A percentile compares a stretch with the other conserved stretches of the same genome.
Evolutionary conservation across 1,284 basidiomycete genomes (phyloP).

Genomic region (Agaricales sp.): DNA sequence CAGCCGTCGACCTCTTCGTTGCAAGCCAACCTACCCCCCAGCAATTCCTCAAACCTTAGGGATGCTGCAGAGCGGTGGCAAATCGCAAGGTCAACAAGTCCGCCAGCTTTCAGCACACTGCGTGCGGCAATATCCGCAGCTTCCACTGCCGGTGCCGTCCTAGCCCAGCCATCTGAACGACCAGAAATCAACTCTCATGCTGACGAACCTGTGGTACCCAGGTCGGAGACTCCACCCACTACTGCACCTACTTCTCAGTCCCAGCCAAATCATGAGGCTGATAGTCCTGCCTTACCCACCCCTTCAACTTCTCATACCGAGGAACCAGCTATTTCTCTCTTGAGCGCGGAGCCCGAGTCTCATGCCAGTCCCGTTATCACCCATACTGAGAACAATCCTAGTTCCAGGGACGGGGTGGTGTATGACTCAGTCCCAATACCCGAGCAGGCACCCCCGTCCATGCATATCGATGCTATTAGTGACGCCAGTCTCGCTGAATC

Average conservation of each 20-base stretch:
- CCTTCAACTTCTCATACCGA: background rate
- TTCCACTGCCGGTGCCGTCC: slow-evolving; percentile 31
- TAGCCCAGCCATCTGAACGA: slow-evolving; percentile 13
- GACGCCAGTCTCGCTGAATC: background rate
- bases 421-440: background rate
- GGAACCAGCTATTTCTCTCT: background rate
- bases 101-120: slow-evolving; percentile 33
- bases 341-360: too few relatives aligned
- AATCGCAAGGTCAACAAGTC: slow-evolving; percentile 17
- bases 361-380: too few relatives aligned
- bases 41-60: slow-evolving; percentile 13
- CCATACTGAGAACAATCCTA: too few relatives aligned
- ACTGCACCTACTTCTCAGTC: background rate
- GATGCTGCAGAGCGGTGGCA: slow-evolving; percentile 14
- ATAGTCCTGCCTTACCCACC: background rate
- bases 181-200: background rate
- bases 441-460: background rate
- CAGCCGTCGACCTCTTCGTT: background rate
- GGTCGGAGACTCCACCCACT: background rate
- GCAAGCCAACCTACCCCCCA: background rate
- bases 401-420: too few relatives aligned
- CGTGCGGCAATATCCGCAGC: slow-evolving; percentile 31
- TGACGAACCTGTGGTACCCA: background rate
- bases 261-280: background rate
- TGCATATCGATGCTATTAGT: slow-evolving; percentile 5